A percentile compares a stretch with the other conserved stretches of the same genome.
phyloP scores from a whole-genome alignment of 2,329 filamentous ascomycete genomes.

The Aspergillus awamori region DNA sequence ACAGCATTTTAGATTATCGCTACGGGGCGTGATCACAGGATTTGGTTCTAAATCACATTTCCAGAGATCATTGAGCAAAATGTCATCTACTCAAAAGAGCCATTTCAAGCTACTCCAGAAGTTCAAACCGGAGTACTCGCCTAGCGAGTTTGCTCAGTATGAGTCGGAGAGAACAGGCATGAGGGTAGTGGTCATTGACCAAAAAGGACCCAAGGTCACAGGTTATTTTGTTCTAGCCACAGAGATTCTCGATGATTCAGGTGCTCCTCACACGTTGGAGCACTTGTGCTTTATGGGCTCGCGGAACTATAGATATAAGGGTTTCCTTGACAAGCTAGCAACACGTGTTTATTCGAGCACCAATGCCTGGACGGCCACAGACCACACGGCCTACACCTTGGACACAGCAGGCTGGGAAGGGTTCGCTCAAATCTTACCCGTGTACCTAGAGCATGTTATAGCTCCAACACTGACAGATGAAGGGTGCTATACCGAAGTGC shows the following conservation, averaged over 20 bases:
- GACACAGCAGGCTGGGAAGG: constrained; percentile 97
- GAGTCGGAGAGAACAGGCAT: constrained; percentile 92
- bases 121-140: constrained; percentile 88
- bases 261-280: constrained; percentile 84
- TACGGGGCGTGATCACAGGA: constrained; percentile 25
- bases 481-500: constrained; percentile 91
- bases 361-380: constrained; percentile 95
- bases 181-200: constrained; percentile 88
- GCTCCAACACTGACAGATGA: constrained; percentile 90
- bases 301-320: constrained; percentile 90
- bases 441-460: constrained; percentile 93
- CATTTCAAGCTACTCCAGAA: constrained; percentile 82
- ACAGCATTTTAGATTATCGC: constrained; percentile 26
- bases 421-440: constrained; percentile 89
- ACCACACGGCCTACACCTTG: constrained; percentile 94
- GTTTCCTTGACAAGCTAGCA: constrained; percentile 89
- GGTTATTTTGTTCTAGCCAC: constrained; percentile 96
- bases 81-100: constrained; percentile 56
- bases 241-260: constrained; percentile 96
- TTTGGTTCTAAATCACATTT: constrained; percentile 11
- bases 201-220: constrained; percentile 90
- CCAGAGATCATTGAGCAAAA: constrained; percentile 43
- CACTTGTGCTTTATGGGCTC: constrained; percentile 88
- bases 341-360: constrained; percentile 91
- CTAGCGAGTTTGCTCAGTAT: constrained; percentile 89